Evolutionary conservation across 2,329 filamentous ascomycete genomes (phyloP), one percentile per base, ranked within the genome.

Genomic region (Tolypocladium tropicale): DNA sequence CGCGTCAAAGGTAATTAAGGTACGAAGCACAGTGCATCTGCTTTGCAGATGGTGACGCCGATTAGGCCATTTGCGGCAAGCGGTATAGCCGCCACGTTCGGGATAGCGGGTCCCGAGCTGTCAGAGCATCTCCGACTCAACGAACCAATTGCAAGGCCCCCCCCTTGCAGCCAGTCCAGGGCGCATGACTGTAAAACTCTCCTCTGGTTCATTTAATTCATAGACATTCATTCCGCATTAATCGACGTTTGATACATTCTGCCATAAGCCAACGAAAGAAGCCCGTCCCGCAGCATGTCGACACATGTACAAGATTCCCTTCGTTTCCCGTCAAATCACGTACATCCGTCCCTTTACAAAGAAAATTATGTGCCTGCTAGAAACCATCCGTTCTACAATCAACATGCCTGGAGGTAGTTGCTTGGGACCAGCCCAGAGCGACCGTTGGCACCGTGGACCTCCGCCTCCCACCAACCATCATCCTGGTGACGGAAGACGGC

Each of bases 381-480:
- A 46, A 52, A 39, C 53, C 52, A 32, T 34, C 28, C 28, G n/a
- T 28, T 33, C 12, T 53, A 11, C 36, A 33, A 39, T 49, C 50
- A 80, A 58, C 76, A 77, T 49, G 78, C 72, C 69, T 84, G 79
- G 58, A 87, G 75, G 64, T 87, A 87, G 67, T 87, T 87, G 70
- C 84, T 86, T 61, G 84, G 84, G 61, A 87, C 83, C 66, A 87
- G 75, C 58, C 84, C 84, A 57, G 78, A 68, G 53, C 73, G 78
- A 53, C 79, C 83, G 60, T 78, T 81, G 60, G 80, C 78, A 28
- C 86, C 85, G 50, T 92, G 89, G 43, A 96, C 83, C 71, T 96
- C 93, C 14, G 95, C 95, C 75, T 99, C 94, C 94, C 95, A 99
- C 94, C 94, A 99, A 23, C 94, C 94, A 68, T 99, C 94, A 69